A percentile compares a stretch with the other conserved stretches of the same genome.
These are phyloP conservation scores for Candida oleophila DNA, from an alignment of 805 yeast species.

Conservation along the genomic window DNA sequence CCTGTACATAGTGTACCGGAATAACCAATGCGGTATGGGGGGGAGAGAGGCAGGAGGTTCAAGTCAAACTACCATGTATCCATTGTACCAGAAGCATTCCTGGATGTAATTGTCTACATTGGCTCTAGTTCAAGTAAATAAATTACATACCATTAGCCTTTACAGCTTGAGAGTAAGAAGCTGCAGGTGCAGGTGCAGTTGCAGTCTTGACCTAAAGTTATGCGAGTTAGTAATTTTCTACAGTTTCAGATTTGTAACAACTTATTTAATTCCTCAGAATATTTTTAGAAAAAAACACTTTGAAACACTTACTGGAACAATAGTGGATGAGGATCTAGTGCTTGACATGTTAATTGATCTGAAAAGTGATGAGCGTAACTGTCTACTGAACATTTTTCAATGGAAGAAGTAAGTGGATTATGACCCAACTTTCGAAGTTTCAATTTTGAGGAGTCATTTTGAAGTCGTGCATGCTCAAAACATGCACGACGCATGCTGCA, in stretches of 20 bases:
- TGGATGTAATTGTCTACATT: too few species aligned
- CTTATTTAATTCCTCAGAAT: neutral
- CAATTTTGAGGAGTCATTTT: too few species aligned
- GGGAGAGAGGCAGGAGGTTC: too few species aligned
- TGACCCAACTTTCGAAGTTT: too few species aligned
- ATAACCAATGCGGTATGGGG: too few species aligned
- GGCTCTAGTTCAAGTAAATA: neutral
- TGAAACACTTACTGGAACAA: constrained; percentile 33
- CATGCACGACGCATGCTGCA: too few species aligned
- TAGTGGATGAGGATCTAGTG: constrained; percentile 25
- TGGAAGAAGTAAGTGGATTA: too few species aligned
- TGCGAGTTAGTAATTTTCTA: neutral
- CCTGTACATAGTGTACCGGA: too few species aligned
- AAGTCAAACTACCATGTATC: too few species aligned
- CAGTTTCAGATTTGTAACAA: neutral
- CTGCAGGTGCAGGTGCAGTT: constrained; percentile 94
- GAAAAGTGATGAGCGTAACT: constrained; percentile 16
- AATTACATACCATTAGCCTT: constrained; percentile 63
- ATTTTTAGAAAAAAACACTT: too few species aligned
- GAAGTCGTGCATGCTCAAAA: too few species aligned
- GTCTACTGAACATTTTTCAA: constrained; percentile 20
- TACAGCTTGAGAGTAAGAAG: constrained; percentile 93
- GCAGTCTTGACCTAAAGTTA: constrained; percentile 54
- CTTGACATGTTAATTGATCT: constrained; percentile 21
- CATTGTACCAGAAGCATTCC: too few species aligned